Base-by-base conservation (phyloP, 148 eudicot species). In the Vaccinium myrtillus region DNA sequence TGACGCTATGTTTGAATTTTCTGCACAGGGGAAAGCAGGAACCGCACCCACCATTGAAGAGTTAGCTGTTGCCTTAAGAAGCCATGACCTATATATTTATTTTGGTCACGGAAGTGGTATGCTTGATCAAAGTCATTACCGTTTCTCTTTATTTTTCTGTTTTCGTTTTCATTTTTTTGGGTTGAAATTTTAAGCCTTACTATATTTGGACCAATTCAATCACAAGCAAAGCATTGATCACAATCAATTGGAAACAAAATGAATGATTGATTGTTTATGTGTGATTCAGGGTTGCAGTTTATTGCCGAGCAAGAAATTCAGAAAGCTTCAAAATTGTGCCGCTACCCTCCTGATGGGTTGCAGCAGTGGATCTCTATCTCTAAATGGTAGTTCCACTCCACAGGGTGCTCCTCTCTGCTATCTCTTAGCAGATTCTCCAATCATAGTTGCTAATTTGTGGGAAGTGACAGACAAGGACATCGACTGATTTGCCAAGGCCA, bases 71-170 rank as follows among this genome's bases (percentile, higher is more conserved):
- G 99, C 99, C 63, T 88, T 97, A 89, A 91, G 89, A 75, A 89
- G 81, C 83, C 99, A 88, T 83, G 99, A 97, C 73, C 90, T 97
- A 16, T 97, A 92, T 87, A 87, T 94, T 80, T 97, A 97, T 87
- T 86, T 95, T 83, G 99, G 99, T 80, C 99, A 97, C 89, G 98
- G 98, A 90, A 97, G 98, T 82, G 99, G 98, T 97, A 90, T 51
- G 93, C 61, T 79, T 70, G 2, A 39, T 80, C 39, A 15, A 19
- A 53, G 75, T 19, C 69, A 1, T 54, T 46, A 9, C 32, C 2
- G 8, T 2, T 27, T 25, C 15, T 59, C 15, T 10, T 84, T 55
- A 30, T 78, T 11, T n/a, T 11, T 32, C 10, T 2, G 10, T 46
- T 13, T 19, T 30, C 48, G 16, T 19, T 61, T 61, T 77, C 1